Base-by-base conservation (phyloP, 1,284 basidiomycete species). In the Ceratobasidium sp. region DNA sequence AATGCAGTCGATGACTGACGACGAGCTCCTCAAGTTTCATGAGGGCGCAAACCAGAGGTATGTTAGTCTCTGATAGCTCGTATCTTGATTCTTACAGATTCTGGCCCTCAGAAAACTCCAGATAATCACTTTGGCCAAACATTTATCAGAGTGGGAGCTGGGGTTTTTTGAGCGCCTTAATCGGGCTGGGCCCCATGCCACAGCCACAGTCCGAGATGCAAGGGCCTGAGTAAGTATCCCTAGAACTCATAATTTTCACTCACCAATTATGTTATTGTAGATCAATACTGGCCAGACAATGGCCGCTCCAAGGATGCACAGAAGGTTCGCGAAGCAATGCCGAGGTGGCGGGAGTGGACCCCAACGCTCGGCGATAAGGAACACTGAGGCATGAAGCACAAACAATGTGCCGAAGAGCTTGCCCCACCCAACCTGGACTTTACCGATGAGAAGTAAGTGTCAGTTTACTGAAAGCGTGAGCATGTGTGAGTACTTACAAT, bases 271-370 rank as follows among this genome's bases (percentile, higher is more conserved):
- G n/a, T 9, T 1, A 13, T 16, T 1, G 49, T n/a, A 64, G 62
- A 43, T 64, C 43, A 64, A 51, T 13, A 16, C 49, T 27, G 46
- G 62, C 2, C 62, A 64, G 62, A 64, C 31, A 64, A 64, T 24
- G 22, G 8, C 19, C 16, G 48, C 22, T 64, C 62, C 27, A 27
- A 64, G 31, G 62, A 64, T 14, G n/a, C 31, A 16, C 46, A 31
- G 43, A 64, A 64, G 19, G 31, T 48, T 49, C 14, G 0, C 3
- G 5, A 49, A 13, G 46, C 16, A 27, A 27, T 64, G 62, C 43
- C 43, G 43, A 64, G 34, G 9, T 51, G 43, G 43, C 24, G 8
- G 14, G 6, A 1, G 46, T 64, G 43, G 39, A 49, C 1, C 27
- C 4, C 5, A 13, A 24, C 46, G 1, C 62, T 64, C 11, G 29